phyloP scores from a whole-genome alignment of 1,284 basidiomycete genomes.

The Trametes pubescens region DNA sequence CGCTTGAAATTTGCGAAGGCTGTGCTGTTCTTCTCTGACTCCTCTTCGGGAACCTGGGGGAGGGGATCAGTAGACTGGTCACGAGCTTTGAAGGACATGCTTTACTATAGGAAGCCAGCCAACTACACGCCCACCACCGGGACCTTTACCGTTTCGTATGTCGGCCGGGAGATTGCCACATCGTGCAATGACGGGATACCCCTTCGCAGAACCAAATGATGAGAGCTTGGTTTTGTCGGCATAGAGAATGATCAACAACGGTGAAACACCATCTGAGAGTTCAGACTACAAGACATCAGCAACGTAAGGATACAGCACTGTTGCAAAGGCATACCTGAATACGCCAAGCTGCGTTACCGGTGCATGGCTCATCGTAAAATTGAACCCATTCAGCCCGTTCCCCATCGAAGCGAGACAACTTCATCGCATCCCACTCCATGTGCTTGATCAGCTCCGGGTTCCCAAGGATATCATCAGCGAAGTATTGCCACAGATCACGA shows the following conservation, averaged over 20 bases:
- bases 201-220: constrained; percentile 51
- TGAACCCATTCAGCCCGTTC: constrained; percentile 31
- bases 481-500: constrained; percentile 42
- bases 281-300: not conserved
- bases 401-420: constrained; percentile 34
- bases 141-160: constrained; percentile 48
- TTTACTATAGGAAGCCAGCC: constrained; percentile 54
- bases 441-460: constrained; percentile 35
- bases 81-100: not conserved
- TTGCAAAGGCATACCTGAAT: constrained; percentile 39
- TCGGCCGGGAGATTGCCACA: constrained; percentile 47
- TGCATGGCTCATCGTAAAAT: constrained; percentile 44
- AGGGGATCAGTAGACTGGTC: not conserved
- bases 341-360: constrained; percentile 39
- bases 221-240: constrained; percentile 56
- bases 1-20: constrained; percentile 38
- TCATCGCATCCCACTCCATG: constrained; percentile 40
- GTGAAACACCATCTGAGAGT: constrained; percentile 23
- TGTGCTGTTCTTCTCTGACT: constrained; percentile 25
- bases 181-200: constrained; percentile 51
- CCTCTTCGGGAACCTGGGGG: constrained; percentile 33
- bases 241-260: constrained; percentile 46
- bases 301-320: not conserved
- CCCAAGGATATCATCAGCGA: constrained; percentile 32
- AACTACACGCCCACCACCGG: constrained; percentile 50